Conservation (phyloP, 2,329 filamentous ascomycete species). For the Claviceps cyperi region DNA sequence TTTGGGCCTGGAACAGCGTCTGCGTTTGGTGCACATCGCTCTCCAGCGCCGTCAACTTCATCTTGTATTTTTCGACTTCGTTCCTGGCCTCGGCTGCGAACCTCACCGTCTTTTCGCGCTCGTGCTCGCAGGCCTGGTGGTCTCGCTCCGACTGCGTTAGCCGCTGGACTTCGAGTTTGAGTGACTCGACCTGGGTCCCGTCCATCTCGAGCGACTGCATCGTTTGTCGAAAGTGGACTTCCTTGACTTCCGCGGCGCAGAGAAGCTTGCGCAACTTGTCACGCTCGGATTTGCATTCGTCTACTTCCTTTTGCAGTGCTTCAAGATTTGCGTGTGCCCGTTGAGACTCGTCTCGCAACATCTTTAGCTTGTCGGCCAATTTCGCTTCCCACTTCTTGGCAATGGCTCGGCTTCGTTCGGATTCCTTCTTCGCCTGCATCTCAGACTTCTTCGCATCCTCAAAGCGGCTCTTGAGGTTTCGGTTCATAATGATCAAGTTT, state of each 20-base stretch:
- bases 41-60: conserved; percentile 40
- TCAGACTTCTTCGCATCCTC: conserved; percentile 60
- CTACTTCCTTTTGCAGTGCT: conserved; percentile 41
- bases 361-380: conserved; percentile 49
- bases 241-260: conserved; percentile 53
- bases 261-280: conserved; percentile 52
- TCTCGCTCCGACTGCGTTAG: conserved; percentile 47
- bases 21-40: conserved; percentile 29
- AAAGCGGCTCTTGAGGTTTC: conserved; percentile 55
- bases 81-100: conserved; percentile 43
- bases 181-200: conserved; percentile 42
- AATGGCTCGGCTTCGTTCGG: conserved; percentile 54
- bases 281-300: conserved; percentile 42
- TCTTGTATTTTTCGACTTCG: conserved; percentile 41
- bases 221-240: conserved; percentile 48
- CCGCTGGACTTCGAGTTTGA: conserved; percentile 44
- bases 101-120: conserved; percentile 41
- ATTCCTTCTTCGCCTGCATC: conserved; percentile 56
- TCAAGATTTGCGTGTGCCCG: conserved; percentile 45
- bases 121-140: conserved; percentile 48
- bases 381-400: conserved; percentile 68
- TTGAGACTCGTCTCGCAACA: conserved; percentile 56
- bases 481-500: conserved; percentile 64
- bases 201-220: conserved; percentile 48
- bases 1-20: conserved; percentile 32